Conservation (phyloP, 169 alveolate genomes). For the Neospora caninum region DNA sequence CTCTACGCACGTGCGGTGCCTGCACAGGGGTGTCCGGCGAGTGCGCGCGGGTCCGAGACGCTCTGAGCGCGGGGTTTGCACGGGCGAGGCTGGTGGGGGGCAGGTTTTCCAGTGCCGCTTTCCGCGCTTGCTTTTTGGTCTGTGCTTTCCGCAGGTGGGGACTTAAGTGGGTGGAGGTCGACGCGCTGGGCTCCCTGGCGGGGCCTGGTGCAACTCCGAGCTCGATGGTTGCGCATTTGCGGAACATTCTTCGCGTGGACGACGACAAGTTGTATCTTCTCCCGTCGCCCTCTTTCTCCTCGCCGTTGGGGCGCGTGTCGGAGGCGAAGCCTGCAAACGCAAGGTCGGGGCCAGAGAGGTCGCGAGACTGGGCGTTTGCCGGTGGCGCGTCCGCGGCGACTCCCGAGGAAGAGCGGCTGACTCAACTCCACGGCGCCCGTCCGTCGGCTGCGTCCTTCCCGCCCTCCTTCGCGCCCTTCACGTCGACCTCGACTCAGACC, state of each 20-base stretch:
- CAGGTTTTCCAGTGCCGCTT: no score
- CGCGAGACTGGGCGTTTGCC: neutral
- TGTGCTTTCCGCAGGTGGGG: constrained; percentile 8
- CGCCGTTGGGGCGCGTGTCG: neutral
- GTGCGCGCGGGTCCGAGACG: no score
- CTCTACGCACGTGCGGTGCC: no score
- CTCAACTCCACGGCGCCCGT: neutral
- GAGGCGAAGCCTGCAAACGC: no score
- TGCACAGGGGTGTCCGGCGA: no score
- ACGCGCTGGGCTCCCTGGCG: constrained; percentile 11
- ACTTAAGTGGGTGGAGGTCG: constrained; percentile 40
- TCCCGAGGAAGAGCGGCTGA: neutral
- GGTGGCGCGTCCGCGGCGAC: neutral
- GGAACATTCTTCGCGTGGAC: neutral
- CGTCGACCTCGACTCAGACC: neutral
- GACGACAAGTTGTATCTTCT: constrained; percentile 35
- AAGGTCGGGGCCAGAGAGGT: neutral
- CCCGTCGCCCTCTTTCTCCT: neutral
- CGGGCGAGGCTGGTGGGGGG: no score
- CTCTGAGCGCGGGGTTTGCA: no score
- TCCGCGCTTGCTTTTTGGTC: no score
- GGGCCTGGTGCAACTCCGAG: neutral
- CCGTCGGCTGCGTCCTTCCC: neutral
- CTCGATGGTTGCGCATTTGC: neutral
- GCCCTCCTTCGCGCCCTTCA: neutral